phyloP scores from a whole-genome alignment of 2,329 filamentous ascomycete species.

The Cyphellophora attinorum region DNA sequence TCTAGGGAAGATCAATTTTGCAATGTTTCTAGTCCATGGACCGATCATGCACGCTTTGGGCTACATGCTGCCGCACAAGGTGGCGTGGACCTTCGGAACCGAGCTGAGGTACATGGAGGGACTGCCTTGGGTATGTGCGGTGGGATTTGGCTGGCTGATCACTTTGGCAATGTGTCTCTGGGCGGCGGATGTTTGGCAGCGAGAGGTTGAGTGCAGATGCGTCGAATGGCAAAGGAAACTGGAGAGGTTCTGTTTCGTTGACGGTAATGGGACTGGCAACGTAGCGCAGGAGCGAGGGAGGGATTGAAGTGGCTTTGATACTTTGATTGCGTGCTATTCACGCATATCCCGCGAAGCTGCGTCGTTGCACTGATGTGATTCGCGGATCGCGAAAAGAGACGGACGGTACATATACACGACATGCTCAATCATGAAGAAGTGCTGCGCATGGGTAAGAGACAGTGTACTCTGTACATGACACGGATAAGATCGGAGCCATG shows the following conservation, averaged over 20 bases:
- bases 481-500: too few species aligned
- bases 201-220: slow-evolving; percentile 17
- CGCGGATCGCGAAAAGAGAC: too few species aligned
- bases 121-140: slow-evolving; percentile 28
- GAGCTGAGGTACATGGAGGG: slow-evolving; percentile 21
- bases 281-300: too few species aligned
- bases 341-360: too few species aligned
- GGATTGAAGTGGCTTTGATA: too few species aligned
- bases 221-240: slow-evolving; percentile 16
- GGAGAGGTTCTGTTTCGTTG: slow-evolving; percentile 15
- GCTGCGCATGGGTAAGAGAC: too few species aligned
- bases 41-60: slow-evolving; percentile 33
- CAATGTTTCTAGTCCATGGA: slow-evolving; percentile 38
- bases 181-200: slow-evolving; percentile 42
- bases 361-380: too few species aligned
- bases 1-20: slow-evolving; percentile 37
- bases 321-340: too few species aligned
- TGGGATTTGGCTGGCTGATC: slow-evolving; percentile 31
- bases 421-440: too few species aligned
- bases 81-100: slow-evolving; percentile 29
- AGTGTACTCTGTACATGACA: too few species aligned
- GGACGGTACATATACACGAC: too few species aligned
- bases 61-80: slow-evolving; percentile 25
- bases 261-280: too few species aligned
- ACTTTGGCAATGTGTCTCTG: slow-evolving; percentile 39